Evolutionary conservation across 1,284 basidiomycete species (phyloP).

Genomic region (Blastosporella zonata): DNA sequence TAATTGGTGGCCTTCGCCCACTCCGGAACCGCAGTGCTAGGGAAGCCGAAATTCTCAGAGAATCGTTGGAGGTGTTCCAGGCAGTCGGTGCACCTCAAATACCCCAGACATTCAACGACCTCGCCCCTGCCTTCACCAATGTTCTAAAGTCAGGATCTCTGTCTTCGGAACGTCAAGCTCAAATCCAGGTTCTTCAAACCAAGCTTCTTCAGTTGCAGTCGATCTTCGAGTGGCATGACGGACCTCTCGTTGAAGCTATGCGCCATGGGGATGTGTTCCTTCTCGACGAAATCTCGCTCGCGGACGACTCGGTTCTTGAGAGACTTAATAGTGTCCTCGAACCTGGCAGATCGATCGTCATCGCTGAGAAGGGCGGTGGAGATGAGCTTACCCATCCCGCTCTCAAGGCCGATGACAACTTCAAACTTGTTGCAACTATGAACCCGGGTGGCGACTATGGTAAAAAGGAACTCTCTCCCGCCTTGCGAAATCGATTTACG

Average conservation of each 20-base stretch:
- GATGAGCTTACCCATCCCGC: conserved; percentile 67
- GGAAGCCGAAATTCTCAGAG: conserved; percentile 44
- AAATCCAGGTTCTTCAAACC: conserved; percentile 40
- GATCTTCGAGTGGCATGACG: conserved; percentile 96
- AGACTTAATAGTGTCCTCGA: conserved; percentile 97
- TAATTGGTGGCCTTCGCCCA: conserved; percentile 93
- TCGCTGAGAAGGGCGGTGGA: conserved; percentile 87
- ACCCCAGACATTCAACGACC: conserved; percentile 31
- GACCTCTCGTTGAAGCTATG: conserved; percentile 95
- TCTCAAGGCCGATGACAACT: conserved; percentile 63
- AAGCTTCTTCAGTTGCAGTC: conserved; percentile 55
- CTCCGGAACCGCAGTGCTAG: conserved; percentile 72
- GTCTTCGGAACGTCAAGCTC: conserved; percentile 27
- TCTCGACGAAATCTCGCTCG: conserved; percentile 96
- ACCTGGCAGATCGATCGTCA: conserved; percentile 83
- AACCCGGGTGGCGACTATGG: conserved; percentile 99
- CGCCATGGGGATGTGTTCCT: conserved; percentile 81
- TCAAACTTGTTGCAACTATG: conserved; percentile 97
- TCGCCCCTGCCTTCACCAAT: conserved; percentile 36
- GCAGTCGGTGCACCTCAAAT: conserved; percentile 35
- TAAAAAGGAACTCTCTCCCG: conserved; percentile 98
- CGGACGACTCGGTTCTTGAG: conserved; percentile 98
- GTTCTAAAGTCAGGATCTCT: conserved; percentile 34
- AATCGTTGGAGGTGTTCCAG: conserved; percentile 41
- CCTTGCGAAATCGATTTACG: conserved; percentile 96